These are phyloP conservation scores for Salvia rosmarinus DNA, from an alignment of 257 asterid genomes.

Conservation along the genomic window DNA sequence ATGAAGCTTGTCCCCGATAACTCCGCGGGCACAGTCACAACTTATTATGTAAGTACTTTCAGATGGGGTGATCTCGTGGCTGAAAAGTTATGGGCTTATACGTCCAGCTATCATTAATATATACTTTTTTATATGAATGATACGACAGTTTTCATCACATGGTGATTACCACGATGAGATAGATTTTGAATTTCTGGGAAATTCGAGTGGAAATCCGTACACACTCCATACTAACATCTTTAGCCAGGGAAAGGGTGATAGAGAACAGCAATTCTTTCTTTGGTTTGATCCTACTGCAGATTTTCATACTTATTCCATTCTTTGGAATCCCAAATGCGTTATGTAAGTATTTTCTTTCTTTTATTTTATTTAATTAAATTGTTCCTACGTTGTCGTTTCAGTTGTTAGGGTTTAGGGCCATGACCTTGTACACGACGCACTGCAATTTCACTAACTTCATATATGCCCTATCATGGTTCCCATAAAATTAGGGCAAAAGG, in stretches of 20 bases:
- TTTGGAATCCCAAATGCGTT: slow-evolving; percentile 76
- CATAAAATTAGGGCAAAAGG: neutral
- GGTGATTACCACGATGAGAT: slow-evolving; percentile 81
- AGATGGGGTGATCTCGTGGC: too few species aligned
- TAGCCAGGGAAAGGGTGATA: slow-evolving; percentile 66
- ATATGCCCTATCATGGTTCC: too few species aligned
- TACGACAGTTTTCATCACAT: slow-evolving; percentile 62
- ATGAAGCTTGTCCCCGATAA: slow-evolving; percentile 80
- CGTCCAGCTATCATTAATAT: neutral
- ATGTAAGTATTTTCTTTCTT: slow-evolving; percentile 49
- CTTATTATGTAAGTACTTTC: slow-evolving; percentile 86
- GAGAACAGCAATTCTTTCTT: slow-evolving; percentile 83
- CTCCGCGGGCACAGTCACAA: slow-evolving; percentile 93
- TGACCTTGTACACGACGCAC: neutral
- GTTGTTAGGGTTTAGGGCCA: neutral
- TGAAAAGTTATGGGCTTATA: too few species aligned
- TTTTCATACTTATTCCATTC: slow-evolving; percentile 78
- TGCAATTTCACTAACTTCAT: too few species aligned
- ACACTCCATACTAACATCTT: slow-evolving; percentile 84
- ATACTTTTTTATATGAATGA: neutral
- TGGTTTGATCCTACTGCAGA: slow-evolving; percentile 93
- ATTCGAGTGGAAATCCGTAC: slow-evolving; percentile 83
- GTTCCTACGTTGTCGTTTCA: neutral
- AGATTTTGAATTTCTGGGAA: slow-evolving; percentile 85
- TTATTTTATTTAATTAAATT: neutral